phyloP scores from a whole-genome alignment of 768 basidiomycete genomes.

The Boletus edulis region DNA sequence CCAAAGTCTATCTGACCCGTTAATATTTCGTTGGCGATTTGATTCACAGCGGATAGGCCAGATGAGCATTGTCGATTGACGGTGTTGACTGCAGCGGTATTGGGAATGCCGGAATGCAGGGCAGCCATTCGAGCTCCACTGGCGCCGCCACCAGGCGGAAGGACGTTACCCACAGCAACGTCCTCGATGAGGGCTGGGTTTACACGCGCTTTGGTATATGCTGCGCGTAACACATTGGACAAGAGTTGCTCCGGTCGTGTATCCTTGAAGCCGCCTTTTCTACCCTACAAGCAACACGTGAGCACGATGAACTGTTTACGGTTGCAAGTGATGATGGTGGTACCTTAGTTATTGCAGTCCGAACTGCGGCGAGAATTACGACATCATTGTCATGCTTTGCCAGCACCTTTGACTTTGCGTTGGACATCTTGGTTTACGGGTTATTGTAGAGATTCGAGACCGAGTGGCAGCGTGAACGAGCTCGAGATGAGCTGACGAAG shows the following conservation, averaged over 20 bases:
- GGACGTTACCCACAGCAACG: constrained; percentile 83
- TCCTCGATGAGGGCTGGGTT: constrained; percentile 85
- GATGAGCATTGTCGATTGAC: constrained; percentile 91
- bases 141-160: constrained; percentile 85
- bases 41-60: constrained; percentile 77
- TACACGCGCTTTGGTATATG: constrained; percentile 62
- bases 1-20: constrained; percentile 86
- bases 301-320: background rate
- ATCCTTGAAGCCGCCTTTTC: constrained; percentile 90
- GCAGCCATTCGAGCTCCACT: constrained; percentile 82
- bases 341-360: constrained; percentile 92
- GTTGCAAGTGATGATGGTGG: background rate
- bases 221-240: constrained; percentile 71
- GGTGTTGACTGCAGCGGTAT: constrained; percentile 70
- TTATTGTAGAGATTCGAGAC: background rate
- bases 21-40: constrained; percentile 78
- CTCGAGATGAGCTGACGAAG: no score
- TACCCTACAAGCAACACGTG: constrained; percentile 44
- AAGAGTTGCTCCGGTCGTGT: constrained; percentile 82
- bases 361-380: constrained; percentile 84
- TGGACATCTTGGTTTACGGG: constrained; percentile 19
- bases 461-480: background rate
- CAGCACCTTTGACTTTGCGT: constrained; percentile 57
- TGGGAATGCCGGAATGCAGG: constrained; percentile 81
- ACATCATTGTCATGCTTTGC: constrained; percentile 81